Evolutionary conservation across 148 eudicot genomes (phyloP).

Genomic region (Amaranthus cruentus): DNA sequence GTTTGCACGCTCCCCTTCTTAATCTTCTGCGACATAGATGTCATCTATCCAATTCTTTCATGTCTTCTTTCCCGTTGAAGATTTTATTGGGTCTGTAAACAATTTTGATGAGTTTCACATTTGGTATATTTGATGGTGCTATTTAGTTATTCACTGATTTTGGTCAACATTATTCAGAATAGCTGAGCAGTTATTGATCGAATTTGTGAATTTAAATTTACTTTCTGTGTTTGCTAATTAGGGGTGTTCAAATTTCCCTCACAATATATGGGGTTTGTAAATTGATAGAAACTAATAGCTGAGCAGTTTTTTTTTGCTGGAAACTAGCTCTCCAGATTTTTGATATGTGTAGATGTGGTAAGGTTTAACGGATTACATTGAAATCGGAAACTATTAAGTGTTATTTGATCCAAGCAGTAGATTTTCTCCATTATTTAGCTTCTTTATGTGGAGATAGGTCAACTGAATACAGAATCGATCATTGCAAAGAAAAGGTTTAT

Average conservation of each 20-base stretch:
- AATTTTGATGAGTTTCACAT: no score
- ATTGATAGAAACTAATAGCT: neutral
- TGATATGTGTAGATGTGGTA: neutral
- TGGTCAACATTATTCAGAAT: neutral
- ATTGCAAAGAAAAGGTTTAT: neutral
- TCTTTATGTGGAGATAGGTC: neutral
- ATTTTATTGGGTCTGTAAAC: neutral
- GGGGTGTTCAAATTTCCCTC: neutral
- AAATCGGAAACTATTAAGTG: neutral
- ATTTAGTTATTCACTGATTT: neutral
- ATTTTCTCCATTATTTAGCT: neutral
- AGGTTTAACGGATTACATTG: neutral
- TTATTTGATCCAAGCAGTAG: neutral
- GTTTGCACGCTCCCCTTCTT: neutral
- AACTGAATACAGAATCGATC: no score
- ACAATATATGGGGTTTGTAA: neutral
- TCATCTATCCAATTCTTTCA: no score
- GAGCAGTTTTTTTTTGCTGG: no score
- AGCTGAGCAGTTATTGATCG: neutral
- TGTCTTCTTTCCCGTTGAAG: neutral
- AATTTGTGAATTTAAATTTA: neutral
- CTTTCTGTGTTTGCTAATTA: neutral
- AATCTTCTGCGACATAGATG: neutral
- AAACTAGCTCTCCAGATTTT: neutral
- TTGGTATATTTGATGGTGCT: neutral